Evolutionary conservation across 495 filamentous ascomycete genomes (phyloP), one percentile per base, ranked within the genome.

Genomic region (Xylaria acuta): DNA sequence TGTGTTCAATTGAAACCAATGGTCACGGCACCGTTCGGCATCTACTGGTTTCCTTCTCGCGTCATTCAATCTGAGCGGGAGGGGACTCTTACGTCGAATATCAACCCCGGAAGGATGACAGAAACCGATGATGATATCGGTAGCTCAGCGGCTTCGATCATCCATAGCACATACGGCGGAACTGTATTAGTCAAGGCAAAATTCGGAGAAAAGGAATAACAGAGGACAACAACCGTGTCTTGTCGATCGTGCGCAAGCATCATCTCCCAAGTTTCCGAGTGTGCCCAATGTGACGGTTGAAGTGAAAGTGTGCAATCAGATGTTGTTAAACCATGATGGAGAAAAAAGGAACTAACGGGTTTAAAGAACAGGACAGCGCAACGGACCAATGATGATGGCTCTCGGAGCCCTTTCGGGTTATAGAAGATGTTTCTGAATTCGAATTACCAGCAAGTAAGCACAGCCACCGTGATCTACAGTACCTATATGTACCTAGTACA

Each of bases 1-100:
- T 51, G 91, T 93, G 14, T 93, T 93, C 78, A 89, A 72, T 67
- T 81, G 69, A 74, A 66, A n/a, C 20, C 8, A 20, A 22, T 18
- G 40, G 22, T 14, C 22, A n/a, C 18, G 53, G 16, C n/a, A 32
- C 36, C 27, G 63, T 14, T 69, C 30, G 11, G 45, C 12, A 18
- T 38, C 40, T 32, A 36, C 20, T 32, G 32, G 34, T 67, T 40
- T 36, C 49, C 20, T 41, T 7, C n/a, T 40, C 49, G 18, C 18
- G 20, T 18, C 64, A 60, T 63, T 41, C 11, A 25, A 20, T 14
- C 27, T 45, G 51, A 6, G 8, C n/a, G 1, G 14, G 16, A 51
- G 25, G n/a, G 20, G 32, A 27, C 9, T 16, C 16, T 53, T 1
- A 34, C 16, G 41, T 38, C 27, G 11, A 34, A 12, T 65, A 5